phyloP scores from a whole-genome alignment of 441 rosid species.

The Gossypium lobatum region DNA sequence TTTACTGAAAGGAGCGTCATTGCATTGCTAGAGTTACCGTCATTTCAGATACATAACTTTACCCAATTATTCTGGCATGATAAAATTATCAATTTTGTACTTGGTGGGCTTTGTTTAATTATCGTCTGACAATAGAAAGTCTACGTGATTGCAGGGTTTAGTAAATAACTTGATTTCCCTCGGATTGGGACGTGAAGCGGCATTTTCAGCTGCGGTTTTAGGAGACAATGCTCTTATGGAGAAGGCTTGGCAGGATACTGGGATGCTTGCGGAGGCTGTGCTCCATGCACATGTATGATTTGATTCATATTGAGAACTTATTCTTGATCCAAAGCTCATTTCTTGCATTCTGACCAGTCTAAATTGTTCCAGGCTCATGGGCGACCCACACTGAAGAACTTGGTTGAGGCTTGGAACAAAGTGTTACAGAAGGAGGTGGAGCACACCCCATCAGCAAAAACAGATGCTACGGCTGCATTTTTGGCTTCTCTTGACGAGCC shows the following conservation, averaged over 20 bases:
- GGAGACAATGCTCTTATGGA: conserved; percentile 99
- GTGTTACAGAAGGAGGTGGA: conserved; percentile 84
- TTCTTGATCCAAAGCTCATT: neutral
- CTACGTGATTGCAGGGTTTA: conserved; percentile 50
- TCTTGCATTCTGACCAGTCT: conserved; percentile 11
- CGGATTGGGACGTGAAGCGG: conserved; percentile 94
- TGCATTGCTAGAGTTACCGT: conserved; percentile 2
- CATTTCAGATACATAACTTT: neutral
- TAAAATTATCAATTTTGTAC: neutral
- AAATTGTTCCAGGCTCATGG: conserved; percentile 78
- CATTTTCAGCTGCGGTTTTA: conserved; percentile 89
- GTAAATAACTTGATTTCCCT: conserved; percentile 77
- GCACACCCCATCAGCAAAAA: conserved; percentile 57
- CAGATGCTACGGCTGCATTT: conserved; percentile 90
- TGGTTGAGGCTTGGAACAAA: conserved; percentile 91
- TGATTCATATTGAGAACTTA: neutral
- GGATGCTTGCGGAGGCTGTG: conserved; percentile 97
- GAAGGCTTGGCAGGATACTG: conserved; percentile 98
- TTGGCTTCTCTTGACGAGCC: conserved; percentile 76
- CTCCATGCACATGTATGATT: conserved; percentile 87
- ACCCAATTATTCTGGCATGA: neutral
- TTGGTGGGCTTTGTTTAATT: neutral
- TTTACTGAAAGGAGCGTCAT: neutral
- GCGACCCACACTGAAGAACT: conserved; percentile 76
- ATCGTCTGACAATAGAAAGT: neutral